Conservation (phyloP, 129 eudicot species). For the Logfia minima region DNA sequence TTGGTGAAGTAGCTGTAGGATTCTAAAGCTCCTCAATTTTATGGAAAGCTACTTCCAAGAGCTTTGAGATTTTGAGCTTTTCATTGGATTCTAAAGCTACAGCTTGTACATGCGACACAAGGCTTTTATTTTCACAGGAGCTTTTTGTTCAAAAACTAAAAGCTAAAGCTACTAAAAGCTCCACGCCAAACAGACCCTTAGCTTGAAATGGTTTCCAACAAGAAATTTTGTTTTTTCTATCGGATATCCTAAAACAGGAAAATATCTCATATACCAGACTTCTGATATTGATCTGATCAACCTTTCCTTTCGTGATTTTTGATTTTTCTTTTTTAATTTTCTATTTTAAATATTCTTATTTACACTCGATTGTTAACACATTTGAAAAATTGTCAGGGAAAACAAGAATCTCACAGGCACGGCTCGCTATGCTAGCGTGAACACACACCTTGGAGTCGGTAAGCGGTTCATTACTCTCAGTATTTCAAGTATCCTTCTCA, state of each 20-base stretch:
- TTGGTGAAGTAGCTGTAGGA: too few relatives aligned
- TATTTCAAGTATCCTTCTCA: conserved; percentile 4
- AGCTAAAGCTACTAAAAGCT: too few relatives aligned
- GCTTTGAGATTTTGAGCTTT: too few relatives aligned
- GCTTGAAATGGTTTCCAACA: not conserved
- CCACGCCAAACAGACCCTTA: too few relatives aligned
- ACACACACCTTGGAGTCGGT: conserved; percentile 98
- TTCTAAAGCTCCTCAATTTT: too few relatives aligned
- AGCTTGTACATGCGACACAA: too few relatives aligned
- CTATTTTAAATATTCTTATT: not conserved
- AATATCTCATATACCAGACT: too few relatives aligned
- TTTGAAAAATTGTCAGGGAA: conserved; percentile 55
- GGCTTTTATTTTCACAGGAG: too few relatives aligned
- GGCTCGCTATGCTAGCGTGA: conserved; percentile 99
- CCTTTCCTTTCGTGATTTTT: not conserved
- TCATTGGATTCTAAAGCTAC: too few relatives aligned
- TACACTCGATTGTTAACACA: not conserved
- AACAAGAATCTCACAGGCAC: conserved; percentile 99
- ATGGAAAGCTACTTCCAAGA: too few relatives aligned
- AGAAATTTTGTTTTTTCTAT: not conserved
- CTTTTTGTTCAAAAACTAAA: too few relatives aligned
- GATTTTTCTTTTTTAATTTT: not conserved
- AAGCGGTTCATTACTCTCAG: conserved; percentile 26
- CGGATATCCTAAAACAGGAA: not conserved
- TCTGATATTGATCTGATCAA: not conserved